Conservation (phyloP, 2,329 filamentous ascomycete genomes). For the Waltergamsia citrina region DNA sequence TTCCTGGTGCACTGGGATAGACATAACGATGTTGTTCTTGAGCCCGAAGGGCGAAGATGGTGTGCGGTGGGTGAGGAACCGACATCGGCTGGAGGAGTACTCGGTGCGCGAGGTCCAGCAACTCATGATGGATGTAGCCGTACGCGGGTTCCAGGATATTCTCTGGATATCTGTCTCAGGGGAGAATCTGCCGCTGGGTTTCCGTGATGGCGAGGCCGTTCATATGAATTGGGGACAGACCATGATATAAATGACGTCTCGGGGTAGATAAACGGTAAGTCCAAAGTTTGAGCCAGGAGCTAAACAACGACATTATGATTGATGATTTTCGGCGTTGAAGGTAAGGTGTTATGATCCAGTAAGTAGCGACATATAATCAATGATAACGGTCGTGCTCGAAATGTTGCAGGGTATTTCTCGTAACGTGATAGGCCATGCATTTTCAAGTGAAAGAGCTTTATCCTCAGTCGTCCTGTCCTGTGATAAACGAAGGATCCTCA, state of each 20-base stretch:
- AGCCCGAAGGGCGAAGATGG: not conserved
- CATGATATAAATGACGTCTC: slow-evolving; percentile 7
- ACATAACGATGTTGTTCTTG: not conserved
- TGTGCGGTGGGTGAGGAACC: not conserved
- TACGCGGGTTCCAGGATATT: slow-evolving; percentile 12
- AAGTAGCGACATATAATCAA: too few species aligned
- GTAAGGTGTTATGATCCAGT: too few species aligned
- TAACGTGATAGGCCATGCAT: too few species aligned
- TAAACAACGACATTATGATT: too few species aligned
- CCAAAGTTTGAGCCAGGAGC: too few species aligned
- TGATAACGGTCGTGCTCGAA: too few species aligned
- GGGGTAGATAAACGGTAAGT: too few species aligned
- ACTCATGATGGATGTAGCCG: slow-evolving; percentile 5
- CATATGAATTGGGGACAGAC: slow-evolving; percentile 2
- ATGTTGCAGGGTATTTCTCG: too few species aligned
- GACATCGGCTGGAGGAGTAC: not conserved
- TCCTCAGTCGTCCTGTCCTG: not conserved
- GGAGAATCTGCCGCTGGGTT: slow-evolving; percentile 6
- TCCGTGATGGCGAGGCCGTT: slow-evolving; percentile 4
- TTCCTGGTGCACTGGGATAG: not conserved
- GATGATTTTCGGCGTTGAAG: too few species aligned
- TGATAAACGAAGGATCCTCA: slow-evolving; percentile 21
- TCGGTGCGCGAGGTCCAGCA: not conserved
- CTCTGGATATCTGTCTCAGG: slow-evolving; percentile 12
- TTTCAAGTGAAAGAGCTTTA: not conserved